Evolutionary conservation across 164 flowering plant genomes (phyloP), one percentile per base, ranked within the genome.

Genomic region (Magnolia changhungtana): DNA sequence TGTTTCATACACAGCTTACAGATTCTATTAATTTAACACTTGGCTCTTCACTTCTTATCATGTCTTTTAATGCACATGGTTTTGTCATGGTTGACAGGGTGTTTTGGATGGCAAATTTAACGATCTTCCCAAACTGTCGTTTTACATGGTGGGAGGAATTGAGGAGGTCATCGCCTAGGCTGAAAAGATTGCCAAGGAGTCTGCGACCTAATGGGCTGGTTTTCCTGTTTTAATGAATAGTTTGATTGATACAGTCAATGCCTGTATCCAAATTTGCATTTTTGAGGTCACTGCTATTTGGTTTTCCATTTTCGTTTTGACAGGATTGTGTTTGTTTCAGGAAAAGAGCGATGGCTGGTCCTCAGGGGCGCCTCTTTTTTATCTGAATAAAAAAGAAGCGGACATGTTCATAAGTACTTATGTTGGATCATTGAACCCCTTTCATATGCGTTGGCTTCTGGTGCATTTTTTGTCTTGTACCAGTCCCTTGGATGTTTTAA

Each of bases 91-190:
- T 29, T 74, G 45, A 71, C 88, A 96, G 98, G 99, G 96, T 59
- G 95, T 96, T 37, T 86, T 96, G 90, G 99, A 96, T 81, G 99
- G 99, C 0, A 94, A 94, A 61, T 96, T 87, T 50, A 98, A 96
- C 83, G 99, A 96, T 76, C 95, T 96, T 50, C 73, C 98, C 0
- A 98, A 96, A 79, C 98, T 94, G 67, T 87, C 98, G 9, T 96
- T 96, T 80, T 94, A 94, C 90, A 94, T 96, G 98, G 96, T 96
- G 73, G 99, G 99, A 81, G 99, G 99, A 74, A 96, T 96, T 31
- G 98, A 96, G 0, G 99, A 96, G 81, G 99, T 96, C 69, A 86
- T 91, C 76, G 97, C 97, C 50, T 94, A 96, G 88, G 99, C 97
- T 1, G 97, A 96, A 82, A 96, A 92, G 90, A 96, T 96, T 78